These are phyloP conservation scores for Agrocybe chaxingu DNA, from an alignment of 768 basidiomycete genomes.

Conservation along the genomic window DNA sequence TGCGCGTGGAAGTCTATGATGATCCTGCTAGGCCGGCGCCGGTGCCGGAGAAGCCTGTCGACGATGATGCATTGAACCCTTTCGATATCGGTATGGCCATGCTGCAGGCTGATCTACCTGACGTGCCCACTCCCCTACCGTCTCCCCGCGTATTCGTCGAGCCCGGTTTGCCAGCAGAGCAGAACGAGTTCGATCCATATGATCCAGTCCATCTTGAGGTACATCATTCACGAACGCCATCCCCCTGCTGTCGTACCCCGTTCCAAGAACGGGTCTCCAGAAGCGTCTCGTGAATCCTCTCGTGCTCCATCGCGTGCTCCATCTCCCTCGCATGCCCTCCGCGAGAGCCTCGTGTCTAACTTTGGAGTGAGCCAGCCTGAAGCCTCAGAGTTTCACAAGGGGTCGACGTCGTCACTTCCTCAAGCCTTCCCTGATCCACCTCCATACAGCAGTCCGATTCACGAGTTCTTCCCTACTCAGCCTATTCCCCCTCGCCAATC, in stretches of 20 bases:
- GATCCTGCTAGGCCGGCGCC: background rate
- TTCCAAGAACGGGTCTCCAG: too few relatives aligned
- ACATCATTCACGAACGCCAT: slow-evolving; percentile 16
- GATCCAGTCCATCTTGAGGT: slow-evolving; percentile 18
- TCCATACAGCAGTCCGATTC: slow-evolving; percentile 3
- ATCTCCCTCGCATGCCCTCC: slow-evolving; percentile 3
- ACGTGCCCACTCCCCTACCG: slow-evolving; percentile 6
- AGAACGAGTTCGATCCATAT: slow-evolving; percentile 22
- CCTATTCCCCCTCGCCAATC: background rate
- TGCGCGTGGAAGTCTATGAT: slow-evolving; percentile 3
- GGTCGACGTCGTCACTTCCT: slow-evolving; percentile 1
- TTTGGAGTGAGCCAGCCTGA: background rate
- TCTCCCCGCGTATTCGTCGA: slow-evolving; percentile 14
- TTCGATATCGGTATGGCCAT: slow-evolving; percentile 27
- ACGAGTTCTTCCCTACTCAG: slow-evolving; percentile 1
- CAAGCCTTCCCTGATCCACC: slow-evolving; percentile 7
- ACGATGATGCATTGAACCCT: slow-evolving; percentile 8
- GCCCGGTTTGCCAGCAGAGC: slow-evolving; percentile 9
- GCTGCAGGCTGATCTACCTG: slow-evolving; percentile 15
- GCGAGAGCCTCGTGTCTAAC: background rate
- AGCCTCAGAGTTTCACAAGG: too few relatives aligned
- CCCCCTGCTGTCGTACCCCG: slow-evolving; percentile 5
- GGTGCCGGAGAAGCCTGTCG: slow-evolving; percentile 6
- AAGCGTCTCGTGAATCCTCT: background rate
- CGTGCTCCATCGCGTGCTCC: slow-evolving; percentile 8